Conservation (phyloP, 257 asterid genomes). For the Solanum boliviense region DNA sequence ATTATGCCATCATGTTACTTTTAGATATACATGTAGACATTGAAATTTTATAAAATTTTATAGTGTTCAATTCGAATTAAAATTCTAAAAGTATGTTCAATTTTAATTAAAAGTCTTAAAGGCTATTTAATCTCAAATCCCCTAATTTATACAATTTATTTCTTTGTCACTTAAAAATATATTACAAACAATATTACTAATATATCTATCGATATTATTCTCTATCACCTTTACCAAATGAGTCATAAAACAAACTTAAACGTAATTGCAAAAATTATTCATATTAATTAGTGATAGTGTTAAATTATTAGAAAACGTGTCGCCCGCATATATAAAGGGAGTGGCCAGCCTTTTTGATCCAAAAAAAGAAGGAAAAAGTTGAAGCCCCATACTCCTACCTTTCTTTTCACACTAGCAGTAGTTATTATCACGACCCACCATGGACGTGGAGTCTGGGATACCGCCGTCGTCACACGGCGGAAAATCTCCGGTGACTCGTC, state of each 20-base stretch:
- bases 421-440: slow-evolving; percentile 5
- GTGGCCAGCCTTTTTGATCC: background rate
- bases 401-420: background rate
- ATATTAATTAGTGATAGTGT: background rate
- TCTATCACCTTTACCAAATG: background rate
- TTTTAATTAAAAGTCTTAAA: no score
- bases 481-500: slow-evolving; percentile 24
- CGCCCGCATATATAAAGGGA: background rate
- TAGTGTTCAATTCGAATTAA: no score
- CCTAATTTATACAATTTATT: no score
- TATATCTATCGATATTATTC: background rate
- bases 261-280: background rate
- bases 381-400: background rate
- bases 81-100: no score
- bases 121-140: no score
- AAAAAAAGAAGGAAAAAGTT: background rate
- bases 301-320: background rate
- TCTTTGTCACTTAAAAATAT: no score
- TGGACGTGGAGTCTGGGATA: slow-evolving; percentile 47
- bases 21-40: no score
- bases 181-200: no score
- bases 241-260: background rate
- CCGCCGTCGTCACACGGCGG: slow-evolving; percentile 8
- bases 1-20: background rate
- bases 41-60: no score